Evolutionary conservation across 768 basidiomycete genomes (phyloP), one percentile per base, ranked within the genome.

Genomic region (Suillus ampliporus): DNA sequence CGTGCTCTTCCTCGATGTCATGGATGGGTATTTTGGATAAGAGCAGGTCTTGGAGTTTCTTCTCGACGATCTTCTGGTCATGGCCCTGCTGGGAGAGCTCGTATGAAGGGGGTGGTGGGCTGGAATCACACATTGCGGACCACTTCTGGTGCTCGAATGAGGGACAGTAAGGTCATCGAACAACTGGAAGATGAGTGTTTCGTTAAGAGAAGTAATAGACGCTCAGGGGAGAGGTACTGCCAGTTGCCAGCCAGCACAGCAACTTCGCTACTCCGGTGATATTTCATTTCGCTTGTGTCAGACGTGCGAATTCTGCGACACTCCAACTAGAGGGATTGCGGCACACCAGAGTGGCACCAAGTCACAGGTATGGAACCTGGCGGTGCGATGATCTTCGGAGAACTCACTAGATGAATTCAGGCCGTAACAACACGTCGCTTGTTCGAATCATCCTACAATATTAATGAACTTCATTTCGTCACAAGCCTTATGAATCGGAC

Each of bases 51-150:
- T 68, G 70, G 2, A 57, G 23, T 13, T 56, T 28, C 23, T 64
- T 52, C 53, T 75, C 73, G 2, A 79, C 69, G 46, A 83, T 75
- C 73, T 88, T 89, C 53, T 77, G 82, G 70, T 89, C 86, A 52
- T 82, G 84, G 47, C 75, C 76, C 46, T 76, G 69, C 23, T 78
- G 68, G 11, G 78, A 76, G 59, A 70, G 63, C 56, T 82, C 75
- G 70, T 83, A 83, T 1, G 82, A 72, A 1, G 82, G 81, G 1
- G 82, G 82, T 3, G 74, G 76, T 1, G 75, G 78, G 4, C 69
- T 56, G 52, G 31, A 61, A 15, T 76, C 60, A 63, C 50, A 67
- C 74, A 77, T 75, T 21, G 50, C 51, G 43, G 41, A 15, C 31
- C 44, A 38, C 9, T 9, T 53, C 40, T n/a, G 26, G 38, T 58